phyloP scores from a whole-genome alignment of 2,329 filamentous ascomycete genomes.

The Shiraia sp. region DNA sequence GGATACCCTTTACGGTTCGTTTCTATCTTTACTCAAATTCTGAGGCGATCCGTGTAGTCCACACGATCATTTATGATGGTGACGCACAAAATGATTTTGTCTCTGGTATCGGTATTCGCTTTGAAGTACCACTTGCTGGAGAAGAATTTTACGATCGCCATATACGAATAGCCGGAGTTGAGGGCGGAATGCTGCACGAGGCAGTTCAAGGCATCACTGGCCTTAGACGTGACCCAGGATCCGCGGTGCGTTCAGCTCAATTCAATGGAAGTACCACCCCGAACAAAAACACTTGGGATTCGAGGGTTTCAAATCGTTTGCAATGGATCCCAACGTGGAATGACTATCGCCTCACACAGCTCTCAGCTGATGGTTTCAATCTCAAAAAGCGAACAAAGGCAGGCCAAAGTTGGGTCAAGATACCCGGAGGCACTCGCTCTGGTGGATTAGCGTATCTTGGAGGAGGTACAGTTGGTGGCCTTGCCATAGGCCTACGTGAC shows the following conservation, averaged over 20 bases:
- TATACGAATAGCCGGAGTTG: conserved; percentile 58
- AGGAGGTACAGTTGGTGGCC: conserved; percentile 59
- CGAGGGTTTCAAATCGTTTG: conserved; percentile 51
- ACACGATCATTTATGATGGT: conserved; percentile 61
- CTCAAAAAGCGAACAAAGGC: conserved; percentile 63
- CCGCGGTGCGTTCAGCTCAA: conserved; percentile 55
- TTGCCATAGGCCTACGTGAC: conserved; percentile 61
- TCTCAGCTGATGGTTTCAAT: conserved; percentile 64
- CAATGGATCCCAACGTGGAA: conserved; percentile 64
- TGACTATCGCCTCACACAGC: conserved; percentile 61
- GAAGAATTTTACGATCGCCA: conserved; percentile 64
- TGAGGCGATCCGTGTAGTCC: conserved; percentile 58
- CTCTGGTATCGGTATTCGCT: conserved; percentile 58
- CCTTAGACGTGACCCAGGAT: conserved; percentile 59
- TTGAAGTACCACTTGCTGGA: conserved; percentile 58
- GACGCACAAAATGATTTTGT: conserved; percentile 57
- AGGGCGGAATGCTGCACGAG: conserved; percentile 61
- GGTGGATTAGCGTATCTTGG: conserved; percentile 64
- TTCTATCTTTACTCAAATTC: conserved; percentile 65
- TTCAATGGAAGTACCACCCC: conserved; percentile 53
- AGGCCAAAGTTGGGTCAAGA: conserved; percentile 62
- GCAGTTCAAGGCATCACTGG: conserved; percentile 65
- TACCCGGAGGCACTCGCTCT: conserved; percentile 60
- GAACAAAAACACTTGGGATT: conserved; percentile 52
- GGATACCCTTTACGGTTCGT: conserved; percentile 60